Percentiles rank a stretch among this genome's conserved stretches.
Conservation (phyloP, 176 grass and related monocot genomes). For the Triticum aestivum region DNA sequence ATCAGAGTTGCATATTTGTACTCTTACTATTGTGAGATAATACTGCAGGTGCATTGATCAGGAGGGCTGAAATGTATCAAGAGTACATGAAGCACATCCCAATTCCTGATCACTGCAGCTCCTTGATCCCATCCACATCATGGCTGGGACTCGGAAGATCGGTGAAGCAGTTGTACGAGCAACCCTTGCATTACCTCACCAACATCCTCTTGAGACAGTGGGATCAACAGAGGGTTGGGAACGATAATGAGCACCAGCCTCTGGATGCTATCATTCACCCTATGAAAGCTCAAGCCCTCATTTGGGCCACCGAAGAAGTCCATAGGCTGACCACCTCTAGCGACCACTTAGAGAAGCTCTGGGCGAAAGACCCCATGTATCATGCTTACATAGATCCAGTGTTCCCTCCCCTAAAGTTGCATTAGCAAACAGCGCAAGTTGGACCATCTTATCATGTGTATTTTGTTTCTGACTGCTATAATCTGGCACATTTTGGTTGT, state of each 20-base stretch:
- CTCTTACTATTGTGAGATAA: conserved; percentile 36
- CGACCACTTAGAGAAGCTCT: conserved; percentile 56
- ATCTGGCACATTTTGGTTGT: conserved; percentile 1
- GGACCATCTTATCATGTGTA: background rate
- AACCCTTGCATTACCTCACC: conserved; percentile 87
- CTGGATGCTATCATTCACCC: conserved; percentile 74
- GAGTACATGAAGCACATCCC: conserved; percentile 81
- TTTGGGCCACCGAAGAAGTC: conserved; percentile 78
- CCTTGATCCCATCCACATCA: conserved; percentile 67
- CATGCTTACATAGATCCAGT: conserved; percentile 72
- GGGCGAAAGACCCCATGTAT: conserved; percentile 68
- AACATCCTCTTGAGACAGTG: conserved; percentile 70
- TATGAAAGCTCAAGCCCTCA: conserved; percentile 66
- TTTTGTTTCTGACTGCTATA: conserved; percentile 23
- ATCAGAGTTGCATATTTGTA: background rate
- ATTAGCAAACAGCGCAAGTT: background rate
- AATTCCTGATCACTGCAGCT: conserved; percentile 54
- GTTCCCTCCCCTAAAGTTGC: conserved; percentile 38
- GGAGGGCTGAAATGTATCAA: conserved; percentile 90
- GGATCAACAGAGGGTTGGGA: conserved; percentile 66
- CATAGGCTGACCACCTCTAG: conserved; percentile 62
- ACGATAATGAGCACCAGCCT: conserved; percentile 38
- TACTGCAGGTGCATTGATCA: conserved; percentile 72
- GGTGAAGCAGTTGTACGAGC: conserved; percentile 68
- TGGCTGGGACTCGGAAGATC: conserved; percentile 76